A percentile compares a stretch with the other conserved stretches of the same genome.
These are phyloP conservation scores for Colletotrichum musae DNA, from an alignment of 2,329 filamentous ascomycete species.

Conservation along the genomic window DNA sequence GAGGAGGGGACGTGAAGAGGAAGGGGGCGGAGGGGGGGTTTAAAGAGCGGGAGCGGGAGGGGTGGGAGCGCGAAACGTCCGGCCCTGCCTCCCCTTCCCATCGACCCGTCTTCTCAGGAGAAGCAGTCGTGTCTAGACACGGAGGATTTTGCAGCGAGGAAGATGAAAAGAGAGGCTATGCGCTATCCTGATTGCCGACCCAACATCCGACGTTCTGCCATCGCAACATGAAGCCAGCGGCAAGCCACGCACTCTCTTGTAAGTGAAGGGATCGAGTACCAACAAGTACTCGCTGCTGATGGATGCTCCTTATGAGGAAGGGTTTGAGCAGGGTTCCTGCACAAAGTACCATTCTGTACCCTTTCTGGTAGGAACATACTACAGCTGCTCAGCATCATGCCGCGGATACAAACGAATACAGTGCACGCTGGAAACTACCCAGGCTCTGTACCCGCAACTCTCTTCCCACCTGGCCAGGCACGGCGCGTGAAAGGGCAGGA, in stretches of 20 bases:
- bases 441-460: constrained; percentile 30
- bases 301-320: constrained; percentile 25
- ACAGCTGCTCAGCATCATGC: constrained; percentile 11
- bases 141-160: neutral
- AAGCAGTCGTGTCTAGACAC: constrained; percentile 7
- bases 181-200: too few species aligned
- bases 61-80: constrained; percentile 11
- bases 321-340: constrained; percentile 29
- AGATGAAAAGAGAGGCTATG: too few species aligned
- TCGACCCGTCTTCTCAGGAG: constrained; percentile 1
- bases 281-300: constrained; percentile 20
- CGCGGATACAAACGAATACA: constrained; percentile 1
- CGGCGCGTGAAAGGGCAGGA: constrained; percentile 28
- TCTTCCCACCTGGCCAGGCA: constrained; percentile 36
- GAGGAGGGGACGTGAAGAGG: constrained; percentile 10
- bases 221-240: too few species aligned
- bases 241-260: too few species aligned
- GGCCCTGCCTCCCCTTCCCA: constrained; percentile 6
- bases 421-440: constrained; percentile 4
- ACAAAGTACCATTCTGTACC: constrained; percentile 25
- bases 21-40: neutral
- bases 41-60: constrained; percentile 19
- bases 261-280: constrained; percentile 24
- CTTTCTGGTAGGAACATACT: constrained; percentile 14
- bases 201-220: too few species aligned